Conservation (phyloP, 1,284 basidiomycete genomes). For the Tylopilus orsonianus region DNA sequence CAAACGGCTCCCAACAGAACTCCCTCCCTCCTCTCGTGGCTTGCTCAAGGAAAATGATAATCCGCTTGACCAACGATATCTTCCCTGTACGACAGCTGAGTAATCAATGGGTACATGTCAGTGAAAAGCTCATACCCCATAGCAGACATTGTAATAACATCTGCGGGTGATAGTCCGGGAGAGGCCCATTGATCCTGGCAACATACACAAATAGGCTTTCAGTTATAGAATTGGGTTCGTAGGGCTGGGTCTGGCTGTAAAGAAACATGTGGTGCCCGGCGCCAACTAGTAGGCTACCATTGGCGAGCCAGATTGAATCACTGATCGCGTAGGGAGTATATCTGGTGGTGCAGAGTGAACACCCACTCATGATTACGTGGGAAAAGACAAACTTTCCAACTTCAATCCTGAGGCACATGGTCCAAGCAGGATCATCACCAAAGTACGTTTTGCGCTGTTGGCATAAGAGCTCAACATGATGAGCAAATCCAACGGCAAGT, state of each 20-base stretch:
- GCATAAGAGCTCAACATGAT: constrained; percentile 78
- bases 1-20: constrained; percentile 45
- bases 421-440: constrained; percentile 79
- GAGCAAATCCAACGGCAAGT: constrained; percentile 80
- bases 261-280: constrained; percentile 79
- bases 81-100: constrained; percentile 55
- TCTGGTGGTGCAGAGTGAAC: constrained; percentile 37
- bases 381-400: constrained; percentile 54
- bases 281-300: constrained; percentile 74
- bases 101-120: background rate
- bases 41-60: constrained; percentile 67
- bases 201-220: constrained; percentile 79
- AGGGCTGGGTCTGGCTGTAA: constrained; percentile 48
- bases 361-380: background rate
- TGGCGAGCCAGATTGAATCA: constrained; percentile 85
- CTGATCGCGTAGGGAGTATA: constrained; percentile 76
- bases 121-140: constrained; percentile 63
- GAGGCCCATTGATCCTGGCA: constrained; percentile 77
- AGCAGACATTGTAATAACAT: constrained; percentile 88
- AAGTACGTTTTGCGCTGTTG: constrained; percentile 90
- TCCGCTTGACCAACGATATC: constrained; percentile 78
- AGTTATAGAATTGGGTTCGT: constrained; percentile 25
- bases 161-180: constrained; percentile 89
- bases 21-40: constrained; percentile 32
- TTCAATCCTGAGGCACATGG: constrained; percentile 70